Evolutionary conservation across 139 green algal genomes (phyloP), one percentile per base, ranked within the genome.

Genomic region (Auxenochlorella pyrenoidosa): DNA sequence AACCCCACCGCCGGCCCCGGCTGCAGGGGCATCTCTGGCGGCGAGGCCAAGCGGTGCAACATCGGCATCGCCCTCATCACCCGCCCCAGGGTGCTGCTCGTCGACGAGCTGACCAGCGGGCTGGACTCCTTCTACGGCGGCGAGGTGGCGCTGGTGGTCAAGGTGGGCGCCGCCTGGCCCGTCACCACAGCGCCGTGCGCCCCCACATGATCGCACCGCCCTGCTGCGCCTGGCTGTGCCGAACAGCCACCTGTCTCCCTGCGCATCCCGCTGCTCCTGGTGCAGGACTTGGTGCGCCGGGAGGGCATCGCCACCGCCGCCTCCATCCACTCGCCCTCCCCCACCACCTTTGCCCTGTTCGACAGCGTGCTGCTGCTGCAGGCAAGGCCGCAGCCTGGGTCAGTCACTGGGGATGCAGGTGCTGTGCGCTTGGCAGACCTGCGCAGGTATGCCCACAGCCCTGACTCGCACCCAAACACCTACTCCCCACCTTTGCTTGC

Each of bases 341-440:
- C 93, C 66, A 94, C 94, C 88, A 93, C 90, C 66, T 98, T 97
- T 87, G 82, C 43, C 28, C 92, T 97, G 18, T 98, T 97, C 80
- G 93, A 97, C 92, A 78, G 88, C 40, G 63, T 91, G 10, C 77
- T 95, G 51, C 80, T 94, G 78, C 78, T 96, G 73, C 84, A 90
- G 65, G 66, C 66, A 73, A 73, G 54, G 54, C 54, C 13, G 54
- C 54, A 63, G 54, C 54, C 54, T 63, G 54, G 12, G 13, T 63
- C 54, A 63, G 54, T 6, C 8, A 58, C 8, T 6, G 47, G 12
- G 47, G 6, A 12, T 58, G 47, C 47, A 58, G 6, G 47, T 58
- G 47, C 12, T 6, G 6, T 58, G 47, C 47, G 6, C 47, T 12
- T 58, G 47, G 47, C 54, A 24, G 54, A 13, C 12, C 54, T 63